phyloP scores from a whole-genome alignment of 805 yeast species.

The Danielia oregonensis region DNA sequence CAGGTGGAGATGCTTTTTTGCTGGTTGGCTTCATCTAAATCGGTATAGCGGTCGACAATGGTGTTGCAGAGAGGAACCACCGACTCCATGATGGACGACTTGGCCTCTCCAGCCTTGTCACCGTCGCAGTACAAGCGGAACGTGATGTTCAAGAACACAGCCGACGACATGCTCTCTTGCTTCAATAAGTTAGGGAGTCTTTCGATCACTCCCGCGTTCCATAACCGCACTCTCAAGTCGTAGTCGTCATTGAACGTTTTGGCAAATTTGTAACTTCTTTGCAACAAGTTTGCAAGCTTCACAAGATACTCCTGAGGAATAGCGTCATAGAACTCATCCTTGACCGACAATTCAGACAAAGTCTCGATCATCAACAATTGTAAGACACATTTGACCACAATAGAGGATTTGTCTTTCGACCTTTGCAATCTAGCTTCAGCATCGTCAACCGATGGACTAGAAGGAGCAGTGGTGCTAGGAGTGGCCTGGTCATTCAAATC shows the following conservation, averaged over 20 bases:
- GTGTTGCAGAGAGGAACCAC: slow-evolving; percentile 64
- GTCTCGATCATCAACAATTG: slow-evolving; percentile 88
- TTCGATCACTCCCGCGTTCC: slow-evolving; percentile 90
- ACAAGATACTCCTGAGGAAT: slow-evolving; percentile 67
- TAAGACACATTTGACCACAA: slow-evolving; percentile 88
- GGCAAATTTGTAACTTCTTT: slow-evolving; percentile 76
- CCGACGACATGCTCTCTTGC: slow-evolving; percentile 89
- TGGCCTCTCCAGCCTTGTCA: slow-evolving; percentile 45
- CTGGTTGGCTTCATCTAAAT: slow-evolving; percentile 74
- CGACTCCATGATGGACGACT: slow-evolving; percentile 48
- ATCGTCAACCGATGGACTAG: slow-evolving; percentile 19
- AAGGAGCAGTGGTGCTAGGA: slow-evolving; percentile 4
- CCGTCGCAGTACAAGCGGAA: slow-evolving; percentile 75
- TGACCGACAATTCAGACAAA: slow-evolving; percentile 72
- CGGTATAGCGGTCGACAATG: slow-evolving; percentile 66
- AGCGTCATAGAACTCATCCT: slow-evolving; percentile 59
- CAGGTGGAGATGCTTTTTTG: slow-evolving; percentile 77
- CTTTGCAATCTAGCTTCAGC: slow-evolving; percentile 36
- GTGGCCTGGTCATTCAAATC: slow-evolving; percentile 9
- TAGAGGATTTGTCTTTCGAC: slow-evolving; percentile 57
- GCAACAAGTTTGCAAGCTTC: slow-evolving; percentile 55
- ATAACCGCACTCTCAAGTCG: slow-evolving; percentile 79
- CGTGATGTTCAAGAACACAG: slow-evolving; percentile 77
- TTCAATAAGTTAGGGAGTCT: slow-evolving; percentile 86
- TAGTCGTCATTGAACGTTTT: slow-evolving; percentile 84